These are phyloP conservation scores for Trichophyton schoenleinii DNA, from an alignment of 2,329 filamentous ascomycete species.

Conservation along the genomic window DNA sequence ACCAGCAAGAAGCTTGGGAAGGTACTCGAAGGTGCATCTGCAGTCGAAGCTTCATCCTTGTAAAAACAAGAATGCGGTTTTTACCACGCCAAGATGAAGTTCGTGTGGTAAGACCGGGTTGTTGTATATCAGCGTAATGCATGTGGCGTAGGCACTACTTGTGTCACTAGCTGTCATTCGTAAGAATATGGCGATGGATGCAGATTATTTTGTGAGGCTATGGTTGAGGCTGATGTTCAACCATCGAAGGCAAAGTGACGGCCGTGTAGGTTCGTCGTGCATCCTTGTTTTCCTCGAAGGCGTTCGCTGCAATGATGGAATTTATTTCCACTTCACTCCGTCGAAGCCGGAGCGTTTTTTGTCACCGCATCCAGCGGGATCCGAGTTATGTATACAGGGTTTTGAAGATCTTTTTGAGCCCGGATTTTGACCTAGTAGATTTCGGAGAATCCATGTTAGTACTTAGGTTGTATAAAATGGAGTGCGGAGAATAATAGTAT, in stretches of 20 bases:
- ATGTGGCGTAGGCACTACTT: background rate
- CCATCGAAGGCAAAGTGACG: background rate
- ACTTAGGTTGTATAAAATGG: background rate
- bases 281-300: too few species aligned
- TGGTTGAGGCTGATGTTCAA: background rate
- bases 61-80: background rate
- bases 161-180: background rate
- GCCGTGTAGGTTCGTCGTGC: background rate
- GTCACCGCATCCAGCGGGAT: background rate
- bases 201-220: background rate
- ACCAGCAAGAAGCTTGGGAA: background rate
- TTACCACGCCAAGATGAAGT: background rate
- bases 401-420: background rate
- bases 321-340: slow-evolving; percentile 1
- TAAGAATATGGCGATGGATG: background rate
- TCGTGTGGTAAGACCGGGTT: background rate
- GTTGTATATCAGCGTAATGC: background rate
- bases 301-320: background rate
- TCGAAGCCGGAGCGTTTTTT: background rate
- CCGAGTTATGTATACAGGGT: background rate
- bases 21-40: background rate
- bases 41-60: background rate
- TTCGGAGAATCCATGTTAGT: background rate
- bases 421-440: background rate
- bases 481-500: background rate